phyloP scores from a whole-genome alignment of 2,329 filamentous ascomycete species.

The Gremmenia infestans region DNA sequence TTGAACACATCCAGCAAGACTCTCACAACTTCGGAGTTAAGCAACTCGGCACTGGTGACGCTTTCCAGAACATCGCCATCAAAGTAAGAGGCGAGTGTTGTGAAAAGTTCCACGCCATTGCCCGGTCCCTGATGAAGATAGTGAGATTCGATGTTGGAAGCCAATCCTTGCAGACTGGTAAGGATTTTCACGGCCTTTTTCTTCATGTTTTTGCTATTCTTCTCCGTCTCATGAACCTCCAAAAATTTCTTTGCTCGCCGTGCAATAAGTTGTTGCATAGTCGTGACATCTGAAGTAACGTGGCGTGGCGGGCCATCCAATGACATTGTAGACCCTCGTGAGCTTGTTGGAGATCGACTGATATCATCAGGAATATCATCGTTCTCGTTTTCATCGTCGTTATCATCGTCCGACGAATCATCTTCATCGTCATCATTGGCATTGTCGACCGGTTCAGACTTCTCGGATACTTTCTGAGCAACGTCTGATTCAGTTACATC shows the following conservation, averaged over 20 bases:
- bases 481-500: slow-evolving; percentile 31
- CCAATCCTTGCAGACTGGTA: slow-evolving; percentile 64
- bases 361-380: slow-evolving; percentile 48
- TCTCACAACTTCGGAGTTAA: slow-evolving; percentile 85
- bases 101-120: slow-evolving; percentile 65
- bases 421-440: slow-evolving; percentile 38
- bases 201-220: slow-evolving; percentile 66
- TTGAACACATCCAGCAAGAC: slow-evolving; percentile 79
- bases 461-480: slow-evolving; percentile 30
- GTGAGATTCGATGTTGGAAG: slow-evolving; percentile 64
- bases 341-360: slow-evolving; percentile 36
- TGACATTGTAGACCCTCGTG: slow-evolving; percentile 61
- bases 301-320: slow-evolving; percentile 50
- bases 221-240: slow-evolving; percentile 73
- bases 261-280: slow-evolving; percentile 68
- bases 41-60: slow-evolving; percentile 90
- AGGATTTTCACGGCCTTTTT: slow-evolving; percentile 75
- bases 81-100: slow-evolving; percentile 74
- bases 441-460: slow-evolving; percentile 12
- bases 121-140: slow-evolving; percentile 55
- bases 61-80: slow-evolving; percentile 84
- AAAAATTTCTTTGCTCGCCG: slow-evolving; percentile 78
- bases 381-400: slow-evolving; percentile 44
- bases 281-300: slow-evolving; percentile 44
- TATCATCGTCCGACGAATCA: slow-evolving; percentile 48